Base-by-base conservation (phyloP, 352 stramenopile species). In the Pythium guiyangense region DNA sequence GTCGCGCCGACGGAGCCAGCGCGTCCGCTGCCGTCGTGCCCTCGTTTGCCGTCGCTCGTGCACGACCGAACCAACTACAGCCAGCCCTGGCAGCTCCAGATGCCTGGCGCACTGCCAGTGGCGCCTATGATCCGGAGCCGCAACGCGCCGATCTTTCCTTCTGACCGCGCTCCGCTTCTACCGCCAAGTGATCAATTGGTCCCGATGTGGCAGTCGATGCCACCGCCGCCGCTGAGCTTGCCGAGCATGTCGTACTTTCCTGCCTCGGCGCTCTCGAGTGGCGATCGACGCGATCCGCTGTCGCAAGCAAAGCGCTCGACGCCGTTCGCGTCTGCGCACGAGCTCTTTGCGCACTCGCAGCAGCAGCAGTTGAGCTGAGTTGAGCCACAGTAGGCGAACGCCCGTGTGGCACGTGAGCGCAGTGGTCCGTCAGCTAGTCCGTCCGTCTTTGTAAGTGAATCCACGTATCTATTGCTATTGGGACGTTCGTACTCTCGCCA, bases 11-110 rank as follows among this genome's bases (percentile, higher is more conserved):
- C 20, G 29, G 26, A 20, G 52, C 50, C 26, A 51, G 14, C 54
- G 34, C 27, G 34, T 11, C 53, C 42, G n/a, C 40, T 25, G 20
- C 42, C 17, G 9, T n/a, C 12, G 14, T n/a, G 12, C 12, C 37
- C 37, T 17, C 37, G 9, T 6, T 6, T 43, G 9, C 37, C 37
- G 37, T 43, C 37, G 17, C 37, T 43, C 17, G 37, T 43, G 4
- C 37, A 43, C 37, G 37, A 43, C 52, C 49, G 29, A 17, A 40
- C 14, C 25, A 18, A 27, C 17, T 18, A 3, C 54, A 52, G 45
- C 46, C 20, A 29, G 4, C 57, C 57, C 10, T 63, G 57, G 57
- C 49, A 63, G 34, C 50, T 63, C 14, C 57, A 63, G 57, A 51
- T 63, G 18, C 39, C 57, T 0, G 45, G 22, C 44, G 51, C 59